Evolutionary conservation across 768 basidiomycete species (phyloP).

Genomic region (Boletus subparvulus): DNA sequence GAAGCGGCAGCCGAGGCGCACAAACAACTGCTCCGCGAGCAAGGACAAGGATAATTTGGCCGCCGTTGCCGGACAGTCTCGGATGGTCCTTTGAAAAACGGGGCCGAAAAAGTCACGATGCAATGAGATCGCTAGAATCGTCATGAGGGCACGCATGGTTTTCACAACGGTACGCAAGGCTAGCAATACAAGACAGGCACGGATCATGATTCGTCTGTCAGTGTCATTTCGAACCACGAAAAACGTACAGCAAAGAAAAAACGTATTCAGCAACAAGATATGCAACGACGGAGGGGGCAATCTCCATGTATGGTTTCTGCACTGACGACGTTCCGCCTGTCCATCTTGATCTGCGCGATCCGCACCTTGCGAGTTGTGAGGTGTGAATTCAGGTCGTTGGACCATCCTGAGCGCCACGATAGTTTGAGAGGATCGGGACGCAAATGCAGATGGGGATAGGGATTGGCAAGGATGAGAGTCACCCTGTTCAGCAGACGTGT

Average conservation of each 20-base stretch:
- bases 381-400: slow-evolving; percentile 12
- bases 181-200: not conserved
- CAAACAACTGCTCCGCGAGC: too few relatives aligned
- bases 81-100: too few relatives aligned
- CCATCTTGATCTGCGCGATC: not conserved
- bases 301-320: not conserved
- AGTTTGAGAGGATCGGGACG: slow-evolving; percentile 23
- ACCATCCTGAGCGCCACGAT: slow-evolving; percentile 27
- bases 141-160: not conserved
- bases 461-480: not conserved
- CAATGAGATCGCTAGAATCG: too few relatives aligned
- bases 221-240: not conserved
- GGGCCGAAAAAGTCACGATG: too few relatives aligned
- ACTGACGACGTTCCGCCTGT: not conserved
- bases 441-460: not conserved
- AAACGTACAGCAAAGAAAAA: slow-evolving; percentile 2
- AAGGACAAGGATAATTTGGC: too few relatives aligned
- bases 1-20: too few relatives aligned
- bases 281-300: not conserved
- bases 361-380: not conserved
- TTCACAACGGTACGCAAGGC: not conserved
- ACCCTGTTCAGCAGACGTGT: slow-evolving; percentile 1
- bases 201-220: not conserved
- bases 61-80: too few relatives aligned
- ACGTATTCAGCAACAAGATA: not conserved